Evolutionary conservation across 768 basidiomycete genomes (phyloP).

Genomic region (Cystofilobasidium bisporidii): DNA sequence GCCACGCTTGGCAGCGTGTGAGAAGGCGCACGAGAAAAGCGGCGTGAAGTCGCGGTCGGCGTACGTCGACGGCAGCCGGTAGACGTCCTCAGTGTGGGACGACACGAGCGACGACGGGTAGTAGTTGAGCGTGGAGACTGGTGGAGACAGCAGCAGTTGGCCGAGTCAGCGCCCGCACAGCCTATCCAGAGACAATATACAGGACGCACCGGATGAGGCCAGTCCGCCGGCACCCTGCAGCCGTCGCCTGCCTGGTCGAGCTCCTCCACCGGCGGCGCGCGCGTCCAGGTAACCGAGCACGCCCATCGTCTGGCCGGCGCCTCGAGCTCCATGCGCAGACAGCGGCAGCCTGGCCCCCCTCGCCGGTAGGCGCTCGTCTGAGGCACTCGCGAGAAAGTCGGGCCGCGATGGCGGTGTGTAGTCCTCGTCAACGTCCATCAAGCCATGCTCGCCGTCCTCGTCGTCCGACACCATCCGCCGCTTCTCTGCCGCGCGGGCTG

Average conservation of each 20-base stretch:
- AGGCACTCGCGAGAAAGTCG: no score
- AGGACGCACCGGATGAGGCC: neutral
- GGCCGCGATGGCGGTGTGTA: neutral
- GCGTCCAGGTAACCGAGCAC: constrained; percentile 1
- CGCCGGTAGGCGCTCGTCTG: neutral
- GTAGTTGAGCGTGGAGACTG: constrained; percentile 15
- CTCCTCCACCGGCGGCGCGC: neutral
- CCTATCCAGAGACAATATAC: no score
- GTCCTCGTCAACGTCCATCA: neutral
- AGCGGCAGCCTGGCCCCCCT: neutral
- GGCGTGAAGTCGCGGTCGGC: constrained; percentile 30
- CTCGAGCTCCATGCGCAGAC: neutral
- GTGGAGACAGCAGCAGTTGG: no score
- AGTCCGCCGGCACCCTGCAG: neutral
- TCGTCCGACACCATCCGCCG: neutral
- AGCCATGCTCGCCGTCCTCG: neutral
- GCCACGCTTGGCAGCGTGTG: constrained; percentile 28
- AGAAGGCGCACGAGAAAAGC: constrained; percentile 29
- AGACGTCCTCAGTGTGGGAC: constrained; percentile 21
- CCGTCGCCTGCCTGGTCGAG: neutral
- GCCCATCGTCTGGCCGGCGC: neutral
- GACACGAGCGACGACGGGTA: constrained; percentile 24
- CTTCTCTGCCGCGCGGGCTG: neutral
- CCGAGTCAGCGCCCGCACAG: no score
- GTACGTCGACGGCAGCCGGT: constrained; percentile 10